Evolutionary conservation across 140 eudicot genomes (phyloP).

Genomic region (Oenanthe javanica): DNA sequence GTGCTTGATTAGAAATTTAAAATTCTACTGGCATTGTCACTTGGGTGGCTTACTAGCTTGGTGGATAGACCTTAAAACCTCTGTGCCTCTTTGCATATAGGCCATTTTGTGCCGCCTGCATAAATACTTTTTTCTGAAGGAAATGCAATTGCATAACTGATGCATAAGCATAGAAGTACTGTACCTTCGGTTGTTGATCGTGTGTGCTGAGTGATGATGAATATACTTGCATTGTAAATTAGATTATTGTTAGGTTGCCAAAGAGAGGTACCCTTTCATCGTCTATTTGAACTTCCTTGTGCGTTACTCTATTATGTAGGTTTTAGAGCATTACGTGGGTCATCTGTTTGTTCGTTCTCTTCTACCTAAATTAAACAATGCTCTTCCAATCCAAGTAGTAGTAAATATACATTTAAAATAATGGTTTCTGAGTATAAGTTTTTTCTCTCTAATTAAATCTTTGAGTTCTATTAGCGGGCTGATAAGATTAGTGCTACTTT

Average conservation of each 20-base stretch:
- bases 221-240: background rate
- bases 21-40: background rate
- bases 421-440: background rate
- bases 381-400: background rate
- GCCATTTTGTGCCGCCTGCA: background rate
- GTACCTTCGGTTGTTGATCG: background rate
- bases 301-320: background rate
- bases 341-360: background rate
- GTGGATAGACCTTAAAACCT: background rate
- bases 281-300: background rate
- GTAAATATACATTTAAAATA: too few relatives aligned
- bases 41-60: background rate
- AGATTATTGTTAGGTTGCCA: background rate
- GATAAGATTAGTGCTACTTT: background rate
- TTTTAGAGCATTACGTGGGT: background rate
- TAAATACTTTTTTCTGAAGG: background rate
- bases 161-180: background rate
- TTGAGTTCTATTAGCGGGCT: background rate
- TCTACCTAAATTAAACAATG: background rate
- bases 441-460: background rate
- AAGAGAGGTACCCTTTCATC: background rate
- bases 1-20: background rate
- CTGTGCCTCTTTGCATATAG: background rate
- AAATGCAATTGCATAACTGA: background rate
- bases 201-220: background rate